phyloP scores from a whole-genome alignment of 2,329 filamentous ascomycete species.

The Exophiala lecanii-corni region DNA sequence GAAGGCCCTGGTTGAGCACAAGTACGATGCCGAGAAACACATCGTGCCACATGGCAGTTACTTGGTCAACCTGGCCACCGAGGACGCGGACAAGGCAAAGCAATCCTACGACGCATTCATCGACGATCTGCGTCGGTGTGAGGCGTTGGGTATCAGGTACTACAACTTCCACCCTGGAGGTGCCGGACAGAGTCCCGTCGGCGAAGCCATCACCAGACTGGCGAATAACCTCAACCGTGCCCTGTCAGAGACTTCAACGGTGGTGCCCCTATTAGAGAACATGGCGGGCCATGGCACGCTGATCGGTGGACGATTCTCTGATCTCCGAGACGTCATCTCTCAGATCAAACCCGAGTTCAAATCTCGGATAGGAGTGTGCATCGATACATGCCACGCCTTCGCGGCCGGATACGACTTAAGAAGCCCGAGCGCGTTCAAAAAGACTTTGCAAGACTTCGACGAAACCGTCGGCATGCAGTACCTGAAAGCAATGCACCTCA shows the following conservation, averaged over 20 bases:
- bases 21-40: slow-evolving; percentile 65
- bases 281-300: slow-evolving; percentile 91
- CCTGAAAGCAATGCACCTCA: slow-evolving; percentile 81
- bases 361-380: slow-evolving; percentile 79
- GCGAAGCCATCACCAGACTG: slow-evolving; percentile 70
- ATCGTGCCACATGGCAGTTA: slow-evolving; percentile 93
- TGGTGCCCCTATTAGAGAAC: slow-evolving; percentile 85
- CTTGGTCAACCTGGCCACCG: slow-evolving; percentile 89
- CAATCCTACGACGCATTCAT: slow-evolving; percentile 84
- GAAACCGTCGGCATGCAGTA: slow-evolving; percentile 71
- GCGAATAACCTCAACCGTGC: slow-evolving; percentile 77
- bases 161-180: slow-evolving; percentile 98
- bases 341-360: slow-evolving; percentile 69
- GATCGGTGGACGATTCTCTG: slow-evolving; percentile 78
- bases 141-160: slow-evolving; percentile 77
- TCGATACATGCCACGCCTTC: slow-evolving; percentile 96
- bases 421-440: slow-evolving; percentile 65
- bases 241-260: slow-evolving; percentile 68
- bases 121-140: slow-evolving; percentile 82
- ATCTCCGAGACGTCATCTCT: slow-evolving; percentile 78
- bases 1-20: slow-evolving; percentile 61
- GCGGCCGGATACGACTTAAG: slow-evolving; percentile 89
- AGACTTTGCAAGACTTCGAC: slow-evolving; percentile 73
- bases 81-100: slow-evolving; percentile 70
- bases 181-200: slow-evolving; percentile 62